Conservation (phyloP, 1,284 basidiomycete genomes). For the Marasmius fiardii region DNA sequence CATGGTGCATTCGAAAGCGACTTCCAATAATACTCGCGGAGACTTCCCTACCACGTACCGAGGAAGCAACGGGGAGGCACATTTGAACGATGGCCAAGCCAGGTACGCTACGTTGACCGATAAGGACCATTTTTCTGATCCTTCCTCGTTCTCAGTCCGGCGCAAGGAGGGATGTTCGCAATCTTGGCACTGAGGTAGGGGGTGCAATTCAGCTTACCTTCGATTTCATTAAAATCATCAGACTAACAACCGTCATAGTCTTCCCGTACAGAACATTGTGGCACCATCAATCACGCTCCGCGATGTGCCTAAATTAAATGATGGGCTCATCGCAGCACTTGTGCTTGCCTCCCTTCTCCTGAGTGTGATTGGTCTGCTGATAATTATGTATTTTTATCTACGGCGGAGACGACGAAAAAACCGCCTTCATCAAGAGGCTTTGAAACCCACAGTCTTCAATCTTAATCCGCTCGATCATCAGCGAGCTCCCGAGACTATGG, state of each 20-base stretch:
- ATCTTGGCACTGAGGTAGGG: constrained; percentile 9
- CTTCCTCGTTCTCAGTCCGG: not conserved
- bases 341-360: constrained; percentile 7
- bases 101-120: not conserved
- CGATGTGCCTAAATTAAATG: not conserved
- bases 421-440: not conserved
- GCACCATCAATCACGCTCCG: not conserved
- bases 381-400: not conserved
- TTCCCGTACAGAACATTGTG: not conserved
- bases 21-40: not conserved
- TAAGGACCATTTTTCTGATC: not conserved
- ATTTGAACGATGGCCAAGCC: not conserved
- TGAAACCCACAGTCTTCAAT: not conserved
- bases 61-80: not conserved
- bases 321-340: constrained; percentile 6
- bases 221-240: too few species aligned
- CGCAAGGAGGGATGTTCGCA: constrained; percentile 11
- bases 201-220: not conserved
- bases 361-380: not conserved
- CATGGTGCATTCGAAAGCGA: constrained; percentile 2
- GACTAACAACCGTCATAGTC: not conserved
- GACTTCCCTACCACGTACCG: not conserved
- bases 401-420: not conserved
- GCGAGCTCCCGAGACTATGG: too few species aligned
- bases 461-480: too few species aligned